Evolutionary conservation across 2,329 filamentous ascomycete genomes (phyloP).

Genomic region (Tetracladium maxilliforme): DNA sequence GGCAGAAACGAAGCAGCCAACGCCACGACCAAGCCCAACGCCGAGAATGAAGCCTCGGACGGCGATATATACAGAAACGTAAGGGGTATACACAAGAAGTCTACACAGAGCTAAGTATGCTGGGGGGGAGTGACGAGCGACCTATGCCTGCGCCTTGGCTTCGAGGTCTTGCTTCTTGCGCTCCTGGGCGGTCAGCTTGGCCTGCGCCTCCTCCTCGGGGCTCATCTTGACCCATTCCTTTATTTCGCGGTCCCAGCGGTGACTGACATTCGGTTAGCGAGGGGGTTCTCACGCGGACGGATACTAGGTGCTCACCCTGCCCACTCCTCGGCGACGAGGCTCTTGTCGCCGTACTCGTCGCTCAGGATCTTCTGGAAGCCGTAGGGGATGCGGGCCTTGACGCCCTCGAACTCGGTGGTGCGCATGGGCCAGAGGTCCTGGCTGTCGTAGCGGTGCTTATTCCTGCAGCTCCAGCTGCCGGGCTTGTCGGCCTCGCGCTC

Average conservation of each 20-base stretch:
- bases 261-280: too few species aligned
- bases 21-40: too few species aligned
- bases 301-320: constrained; percentile 37
- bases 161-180: too few species aligned
- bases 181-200: too few species aligned
- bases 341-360: constrained; percentile 50
- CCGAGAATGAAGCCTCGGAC: too few species aligned
- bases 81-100: too few species aligned
- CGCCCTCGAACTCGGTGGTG: constrained; percentile 60
- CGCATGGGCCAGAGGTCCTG: constrained; percentile 66
- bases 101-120: too few species aligned
- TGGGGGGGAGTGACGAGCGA: too few species aligned
- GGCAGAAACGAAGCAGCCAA: too few species aligned
- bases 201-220: constrained; percentile 10
- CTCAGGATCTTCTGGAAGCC: constrained; percentile 49
- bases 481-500: constrained; percentile 49
- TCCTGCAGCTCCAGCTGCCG: constrained; percentile 67
- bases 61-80: too few species aligned
- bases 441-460: constrained; percentile 56
- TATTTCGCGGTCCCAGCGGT: constrained; percentile 39
- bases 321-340: constrained; percentile 44
- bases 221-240: constrained; percentile 49
- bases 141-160: too few species aligned
- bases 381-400: constrained; percentile 54
- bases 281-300: too few species aligned